Conservation (phyloP, 192 early-diverging fungal species). For the Coemansia reversa region DNA sequence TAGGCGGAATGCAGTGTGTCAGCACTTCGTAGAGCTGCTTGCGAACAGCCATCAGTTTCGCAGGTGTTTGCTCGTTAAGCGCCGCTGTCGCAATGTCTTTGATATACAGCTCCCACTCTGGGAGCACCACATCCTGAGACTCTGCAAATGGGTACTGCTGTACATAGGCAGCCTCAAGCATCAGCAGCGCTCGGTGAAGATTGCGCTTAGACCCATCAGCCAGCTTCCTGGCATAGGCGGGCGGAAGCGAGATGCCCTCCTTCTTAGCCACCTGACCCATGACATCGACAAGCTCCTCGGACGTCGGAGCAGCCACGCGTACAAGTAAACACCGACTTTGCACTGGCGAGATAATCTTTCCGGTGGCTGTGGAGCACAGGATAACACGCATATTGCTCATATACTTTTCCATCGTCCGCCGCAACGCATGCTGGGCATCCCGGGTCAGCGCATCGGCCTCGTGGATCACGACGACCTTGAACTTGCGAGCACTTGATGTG, state of each 20-base stretch:
- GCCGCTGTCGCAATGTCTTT: conserved; percentile 66
- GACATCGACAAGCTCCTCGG: conserved; percentile 70
- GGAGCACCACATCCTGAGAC: conserved; percentile 60
- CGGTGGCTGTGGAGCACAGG: conserved; percentile 84
- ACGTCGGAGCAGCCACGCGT: conserved; percentile 77
- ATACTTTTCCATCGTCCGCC: conserved; percentile 99
- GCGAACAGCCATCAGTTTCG: conserved; percentile 69
- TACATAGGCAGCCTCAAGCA: conserved; percentile 80
- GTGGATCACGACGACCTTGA: conserved; percentile 95
- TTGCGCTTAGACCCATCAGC: conserved; percentile 76
- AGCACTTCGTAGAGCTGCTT: conserved; percentile 82
- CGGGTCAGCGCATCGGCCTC: conserved; percentile 87
- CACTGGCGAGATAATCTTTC: conserved; percentile 91
- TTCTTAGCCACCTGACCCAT: conserved; percentile 77
- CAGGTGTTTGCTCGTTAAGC: conserved; percentile 73
- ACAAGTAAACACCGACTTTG: conserved; percentile 88
- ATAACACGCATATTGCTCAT: conserved; percentile 90
- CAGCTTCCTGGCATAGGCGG: conserved; percentile 61
- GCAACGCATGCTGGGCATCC: conserved; percentile 92
- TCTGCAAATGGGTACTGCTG: conserved; percentile 61
- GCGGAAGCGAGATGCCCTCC: conserved; percentile 71
- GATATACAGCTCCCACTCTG: conserved; percentile 90
- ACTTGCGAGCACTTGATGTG: conserved; percentile 70
- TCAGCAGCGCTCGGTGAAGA: conserved; percentile 84
- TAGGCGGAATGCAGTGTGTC: conserved; percentile 84